Percentiles rank a stretch among this genome's conserved stretches.
Evolutionary conservation across 1,284 basidiomycete species (phyloP).

Genomic region (Trametes pubescens): DNA sequence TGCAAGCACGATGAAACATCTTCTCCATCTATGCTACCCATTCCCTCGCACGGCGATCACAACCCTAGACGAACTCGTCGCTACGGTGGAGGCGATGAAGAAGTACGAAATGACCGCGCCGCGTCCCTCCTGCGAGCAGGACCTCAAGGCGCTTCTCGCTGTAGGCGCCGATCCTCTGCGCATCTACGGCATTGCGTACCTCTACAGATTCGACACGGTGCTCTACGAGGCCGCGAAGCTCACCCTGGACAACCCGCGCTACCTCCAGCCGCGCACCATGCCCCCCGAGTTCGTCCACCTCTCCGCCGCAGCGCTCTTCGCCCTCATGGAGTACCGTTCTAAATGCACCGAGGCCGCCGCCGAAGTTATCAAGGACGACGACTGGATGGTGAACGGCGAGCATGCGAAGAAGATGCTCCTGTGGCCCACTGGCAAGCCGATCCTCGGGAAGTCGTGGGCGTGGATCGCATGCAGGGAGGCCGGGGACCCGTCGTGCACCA

Average conservation of each 20-base stretch:
- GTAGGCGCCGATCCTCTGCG: slow-evolving; percentile 8
- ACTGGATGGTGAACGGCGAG: slow-evolving; percentile 12
- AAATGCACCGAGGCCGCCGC: slow-evolving; percentile 1
- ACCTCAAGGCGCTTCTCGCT: not conserved
- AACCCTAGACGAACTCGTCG: not conserved
- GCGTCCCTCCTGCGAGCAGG: slow-evolving; percentile 2
- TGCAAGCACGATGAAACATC: slow-evolving; percentile 2
- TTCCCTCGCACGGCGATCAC: slow-evolving; percentile 1
- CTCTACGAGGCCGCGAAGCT: not conserved
- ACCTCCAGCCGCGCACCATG: slow-evolving; percentile 3
- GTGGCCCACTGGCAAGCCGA: slow-evolving; percentile 10
- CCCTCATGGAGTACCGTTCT: slow-evolving; percentile 12
- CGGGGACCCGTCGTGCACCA: not conserved
- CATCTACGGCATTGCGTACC: slow-evolving; percentile 14
- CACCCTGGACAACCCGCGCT: not conserved
- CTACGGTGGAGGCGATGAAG: not conserved
- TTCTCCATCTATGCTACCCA: slow-evolving; percentile 13
- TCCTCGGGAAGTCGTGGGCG: slow-evolving; percentile 8
- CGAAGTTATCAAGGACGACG: not conserved
- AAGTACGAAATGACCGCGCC: slow-evolving; percentile 16
- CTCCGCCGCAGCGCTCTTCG: slow-evolving; percentile 11
- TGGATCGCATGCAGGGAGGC: slow-evolving; percentile 12
- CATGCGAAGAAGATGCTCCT: slow-evolving; percentile 6
- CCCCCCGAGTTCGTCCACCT: slow-evolving; percentile 17
- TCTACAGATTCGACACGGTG: not conserved